Conservation (phyloP, 2,329 filamentous ascomycete genomes). For the Pleomassaria siparia region DNA sequence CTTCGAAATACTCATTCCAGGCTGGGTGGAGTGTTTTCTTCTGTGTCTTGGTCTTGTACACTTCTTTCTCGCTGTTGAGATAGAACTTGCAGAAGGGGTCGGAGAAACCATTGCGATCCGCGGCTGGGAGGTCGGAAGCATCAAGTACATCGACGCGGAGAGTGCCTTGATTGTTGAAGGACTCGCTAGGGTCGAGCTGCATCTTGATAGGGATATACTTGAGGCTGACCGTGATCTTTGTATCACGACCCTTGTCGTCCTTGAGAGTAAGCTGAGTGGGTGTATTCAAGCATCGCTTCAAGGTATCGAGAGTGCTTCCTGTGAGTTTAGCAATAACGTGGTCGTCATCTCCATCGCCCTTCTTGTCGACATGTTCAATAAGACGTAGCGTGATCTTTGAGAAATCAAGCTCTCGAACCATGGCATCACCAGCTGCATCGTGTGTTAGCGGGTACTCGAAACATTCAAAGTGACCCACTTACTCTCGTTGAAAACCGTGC, state of each 20-base stretch:
- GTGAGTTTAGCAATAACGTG: conserved; percentile 78
- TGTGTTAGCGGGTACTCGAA: conserved; percentile 25
- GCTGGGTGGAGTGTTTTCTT: conserved; percentile 95
- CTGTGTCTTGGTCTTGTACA: conserved; percentile 92
- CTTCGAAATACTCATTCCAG: conserved; percentile 97
- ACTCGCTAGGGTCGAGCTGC: conserved; percentile 90
- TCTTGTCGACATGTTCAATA: conserved; percentile 75
- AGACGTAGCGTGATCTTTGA: conserved; percentile 88
- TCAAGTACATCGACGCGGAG: conserved; percentile 92
- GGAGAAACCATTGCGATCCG: conserved; percentile 94
- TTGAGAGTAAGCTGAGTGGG: conserved; percentile 80
- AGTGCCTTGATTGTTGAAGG: conserved; percentile 98
- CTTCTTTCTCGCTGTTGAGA: conserved; percentile 75
- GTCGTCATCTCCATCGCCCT: conserved; percentile 68
- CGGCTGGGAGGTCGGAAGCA: conserved; percentile 82
- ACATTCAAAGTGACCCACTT: conserved; percentile 6
- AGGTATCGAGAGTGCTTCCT: conserved; percentile 81
- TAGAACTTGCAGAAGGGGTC: conserved; percentile 97
- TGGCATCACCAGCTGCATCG: conserved; percentile 74
- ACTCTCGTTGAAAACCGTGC: conserved; percentile 80
- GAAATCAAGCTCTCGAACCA: conserved; percentile 96
- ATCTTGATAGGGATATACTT: conserved; percentile 96
- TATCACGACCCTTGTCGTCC: conserved; percentile 73
- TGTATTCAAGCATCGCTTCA: conserved; percentile 91
- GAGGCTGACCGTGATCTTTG: conserved; percentile 84